phyloP scores from a whole-genome alignment of 805 yeast species.

The Ogataea corticis region DNA sequence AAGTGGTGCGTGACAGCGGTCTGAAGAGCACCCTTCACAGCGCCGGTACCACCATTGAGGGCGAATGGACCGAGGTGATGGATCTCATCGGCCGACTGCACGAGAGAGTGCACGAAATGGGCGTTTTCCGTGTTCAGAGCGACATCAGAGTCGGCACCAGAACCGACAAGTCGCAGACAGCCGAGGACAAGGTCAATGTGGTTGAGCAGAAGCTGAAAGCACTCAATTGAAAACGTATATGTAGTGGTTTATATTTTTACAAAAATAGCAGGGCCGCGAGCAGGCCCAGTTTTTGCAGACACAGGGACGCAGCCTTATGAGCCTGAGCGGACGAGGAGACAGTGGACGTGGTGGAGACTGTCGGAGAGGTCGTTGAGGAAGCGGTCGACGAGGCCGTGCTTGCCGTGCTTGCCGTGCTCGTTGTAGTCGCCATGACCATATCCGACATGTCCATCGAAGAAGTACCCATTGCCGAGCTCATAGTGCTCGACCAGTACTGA shows the following conservation, averaged over 20 bases:
- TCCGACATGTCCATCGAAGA: slow-evolving; percentile 13
- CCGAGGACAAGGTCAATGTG: slow-evolving; percentile 68
- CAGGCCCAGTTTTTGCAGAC: no score
- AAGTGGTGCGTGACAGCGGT: slow-evolving; percentile 58
- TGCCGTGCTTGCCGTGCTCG: neutral
- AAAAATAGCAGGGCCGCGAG: no score
- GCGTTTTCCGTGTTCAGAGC: slow-evolving; percentile 77
- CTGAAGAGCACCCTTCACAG: slow-evolving; percentile 75
- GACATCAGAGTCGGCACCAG: slow-evolving; percentile 88
- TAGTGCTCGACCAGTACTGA: slow-evolving; percentile 10
- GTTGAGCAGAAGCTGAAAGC: slow-evolving; percentile 53
- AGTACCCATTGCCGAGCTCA: slow-evolving; percentile 7
- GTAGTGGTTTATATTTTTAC: neutral
- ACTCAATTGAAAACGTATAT: neutral
- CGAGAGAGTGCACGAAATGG: slow-evolving; percentile 66
- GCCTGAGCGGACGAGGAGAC: no score
- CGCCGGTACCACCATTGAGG: slow-evolving; percentile 86
- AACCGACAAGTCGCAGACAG: slow-evolving; percentile 69
- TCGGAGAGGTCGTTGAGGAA: neutral
- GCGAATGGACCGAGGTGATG: slow-evolving; percentile 92
- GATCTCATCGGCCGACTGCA: slow-evolving; percentile 77
- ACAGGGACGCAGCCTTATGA: no score
- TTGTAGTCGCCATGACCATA: slow-evolving; percentile 24
- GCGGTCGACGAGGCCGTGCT: neutral
- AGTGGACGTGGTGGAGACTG: neutral